These are phyloP conservation scores for Schizothecium vesticola DNA, from an alignment of 495 filamentous ascomycete genomes.

Conservation along the genomic window DNA sequence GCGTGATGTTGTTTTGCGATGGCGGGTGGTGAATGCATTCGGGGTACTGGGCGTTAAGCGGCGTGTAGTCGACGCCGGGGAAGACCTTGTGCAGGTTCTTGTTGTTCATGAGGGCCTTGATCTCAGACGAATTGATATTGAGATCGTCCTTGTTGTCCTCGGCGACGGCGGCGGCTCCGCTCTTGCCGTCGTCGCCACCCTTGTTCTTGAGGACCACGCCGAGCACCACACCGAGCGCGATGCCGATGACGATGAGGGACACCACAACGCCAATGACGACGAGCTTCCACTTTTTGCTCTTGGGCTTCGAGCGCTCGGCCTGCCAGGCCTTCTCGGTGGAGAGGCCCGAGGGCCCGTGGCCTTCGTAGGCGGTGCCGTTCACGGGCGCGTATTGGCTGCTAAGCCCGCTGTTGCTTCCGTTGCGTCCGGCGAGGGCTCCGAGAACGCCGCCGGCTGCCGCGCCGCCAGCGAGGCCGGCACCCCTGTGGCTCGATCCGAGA, in stretches of 20 bases:
- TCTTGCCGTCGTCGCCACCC: neutral
- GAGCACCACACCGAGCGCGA: constrained; percentile 75
- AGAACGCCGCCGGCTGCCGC: constrained; percentile 52
- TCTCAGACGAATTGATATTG: constrained; percentile 67
- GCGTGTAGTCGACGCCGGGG: constrained; percentile 95
- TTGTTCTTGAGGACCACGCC: constrained; percentile 58
- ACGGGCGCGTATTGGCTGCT: constrained; percentile 37
- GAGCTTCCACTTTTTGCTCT: constrained; percentile 64
- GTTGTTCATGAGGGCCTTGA: constrained; percentile 77
- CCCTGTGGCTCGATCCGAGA: constrained; percentile 36
- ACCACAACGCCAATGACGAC: constrained; percentile 56
- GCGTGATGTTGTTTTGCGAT: constrained; percentile 88
- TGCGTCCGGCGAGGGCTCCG: constrained; percentile 40
- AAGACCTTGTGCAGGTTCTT: constrained; percentile 83
- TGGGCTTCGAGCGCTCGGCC: constrained; percentile 41
- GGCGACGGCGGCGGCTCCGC: constrained; percentile 24
- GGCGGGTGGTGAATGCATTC: constrained; percentile 73
- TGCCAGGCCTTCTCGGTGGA: constrained; percentile 53
- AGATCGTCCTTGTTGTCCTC: constrained; percentile 64
- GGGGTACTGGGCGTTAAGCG: constrained; percentile 84
- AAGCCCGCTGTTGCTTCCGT: constrained; percentile 33
- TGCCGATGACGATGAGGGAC: constrained; percentile 58
- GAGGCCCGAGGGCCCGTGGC: constrained; percentile 11
- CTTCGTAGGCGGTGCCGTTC: constrained; percentile 24
- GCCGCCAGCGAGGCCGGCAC: constrained; percentile 38